These are phyloP conservation scores for Polytrichum formosum DNA, from an alignment of 225 moss, liverwort and hornwort species.

Conservation along the genomic window DNA sequence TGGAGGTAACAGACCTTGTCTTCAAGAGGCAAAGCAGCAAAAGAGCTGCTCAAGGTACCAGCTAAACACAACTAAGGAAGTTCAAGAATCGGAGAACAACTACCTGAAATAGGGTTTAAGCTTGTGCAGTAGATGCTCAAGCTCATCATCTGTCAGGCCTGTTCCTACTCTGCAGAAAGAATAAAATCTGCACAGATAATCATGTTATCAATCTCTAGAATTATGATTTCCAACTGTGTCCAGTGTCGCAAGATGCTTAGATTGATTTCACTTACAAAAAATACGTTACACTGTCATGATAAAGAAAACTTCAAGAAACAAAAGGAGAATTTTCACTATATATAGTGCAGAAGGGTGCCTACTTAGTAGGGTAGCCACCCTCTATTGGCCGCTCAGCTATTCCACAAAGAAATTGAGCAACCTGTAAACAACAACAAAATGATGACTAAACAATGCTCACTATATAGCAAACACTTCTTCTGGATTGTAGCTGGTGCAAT, in stretches of 20 bases:
- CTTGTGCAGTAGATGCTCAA: slow-evolving; percentile 67
- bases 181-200: slow-evolving; percentile 50
- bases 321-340: too few relatives aligned
- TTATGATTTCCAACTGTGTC: not conserved
- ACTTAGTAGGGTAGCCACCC: slow-evolving; percentile 74
- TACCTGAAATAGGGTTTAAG: slow-evolving; percentile 90
- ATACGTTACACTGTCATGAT: too few relatives aligned
- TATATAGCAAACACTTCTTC: not conserved
- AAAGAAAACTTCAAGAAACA: too few relatives aligned
- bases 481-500: not conserved
- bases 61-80: not conserved
- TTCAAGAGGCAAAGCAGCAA: too few relatives aligned
- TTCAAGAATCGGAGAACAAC: not conserved
- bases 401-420: slow-evolving; percentile 89
- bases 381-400: slow-evolving; percentile 73
- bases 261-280: too few relatives aligned
- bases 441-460: not conserved
- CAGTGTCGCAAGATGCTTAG: not conserved
- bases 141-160: slow-evolving; percentile 66
- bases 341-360: slow-evolving; percentile 19
- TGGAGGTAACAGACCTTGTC: too few relatives aligned
- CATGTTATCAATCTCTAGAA: slow-evolving; percentile 2
- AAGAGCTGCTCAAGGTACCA: not conserved
- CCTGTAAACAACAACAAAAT: slow-evolving; percentile 21
- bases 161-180: slow-evolving; percentile 92